Evolutionary conservation across 2,329 filamentous ascomycete species (phyloP).

Genomic region (Neopestalotiopsis sp.): DNA sequence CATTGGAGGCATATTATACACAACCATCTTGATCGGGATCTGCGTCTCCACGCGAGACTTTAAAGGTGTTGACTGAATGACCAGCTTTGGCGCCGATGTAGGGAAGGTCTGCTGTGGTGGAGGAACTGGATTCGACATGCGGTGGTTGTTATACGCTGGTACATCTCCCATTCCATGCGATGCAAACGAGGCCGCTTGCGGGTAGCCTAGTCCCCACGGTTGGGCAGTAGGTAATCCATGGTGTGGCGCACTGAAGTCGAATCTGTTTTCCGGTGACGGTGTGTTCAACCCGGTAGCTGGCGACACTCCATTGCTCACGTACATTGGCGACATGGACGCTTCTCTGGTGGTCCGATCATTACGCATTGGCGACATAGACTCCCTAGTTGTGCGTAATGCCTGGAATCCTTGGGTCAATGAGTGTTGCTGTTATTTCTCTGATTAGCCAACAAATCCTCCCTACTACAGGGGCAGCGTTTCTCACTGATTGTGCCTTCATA

Average conservation of each 20-base stretch:
- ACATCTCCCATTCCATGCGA: not conserved
- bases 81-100: constrained; percentile 48
- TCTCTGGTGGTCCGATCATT: constrained; percentile 48
- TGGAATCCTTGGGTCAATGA: constrained; percentile 57
- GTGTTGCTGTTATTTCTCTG: constrained; percentile 52
- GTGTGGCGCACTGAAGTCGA: constrained; percentile 44
- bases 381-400: constrained; percentile 48
- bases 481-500: constrained; percentile 33
- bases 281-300: constrained; percentile 54
- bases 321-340: constrained; percentile 53
- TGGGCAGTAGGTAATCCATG: constrained; percentile 31
- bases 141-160: not conserved
- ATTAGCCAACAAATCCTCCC: constrained; percentile 7
- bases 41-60: constrained; percentile 98
- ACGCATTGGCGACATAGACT: too few species aligned
- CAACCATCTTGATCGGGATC: constrained; percentile 83
- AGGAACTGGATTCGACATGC: constrained; percentile 24
- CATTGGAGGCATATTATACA: constrained; percentile 76
- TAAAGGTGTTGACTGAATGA: constrained; percentile 69
- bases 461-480: constrained; percentile 21
- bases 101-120: constrained; percentile 21
- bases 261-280: constrained; percentile 49
- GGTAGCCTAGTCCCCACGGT: constrained; percentile 40
- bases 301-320: constrained; percentile 58
- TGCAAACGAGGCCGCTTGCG: constrained; percentile 19